These are phyloP conservation scores for Wickerhamomyces bisporus DNA, from an alignment of 805 yeast species.

Conservation along the genomic window DNA sequence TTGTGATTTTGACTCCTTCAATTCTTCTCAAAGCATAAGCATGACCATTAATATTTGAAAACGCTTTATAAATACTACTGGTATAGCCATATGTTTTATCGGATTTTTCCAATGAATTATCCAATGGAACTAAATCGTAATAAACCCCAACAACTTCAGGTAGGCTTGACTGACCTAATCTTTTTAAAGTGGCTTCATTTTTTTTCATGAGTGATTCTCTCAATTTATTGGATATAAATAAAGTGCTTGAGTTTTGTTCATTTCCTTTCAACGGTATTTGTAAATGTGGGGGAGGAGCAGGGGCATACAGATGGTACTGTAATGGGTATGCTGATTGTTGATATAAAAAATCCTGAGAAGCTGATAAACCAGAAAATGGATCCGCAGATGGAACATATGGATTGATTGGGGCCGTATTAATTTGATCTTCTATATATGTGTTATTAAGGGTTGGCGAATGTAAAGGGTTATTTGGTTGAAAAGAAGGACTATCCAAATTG, in stretches of 20 bases:
- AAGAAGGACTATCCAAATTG: constrained; percentile 29
- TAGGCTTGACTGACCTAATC: constrained; percentile 50
- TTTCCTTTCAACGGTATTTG: constrained; percentile 57
- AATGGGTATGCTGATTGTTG: constrained; percentile 40
- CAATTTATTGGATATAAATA: constrained; percentile 69
- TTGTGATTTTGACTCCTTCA: constrained; percentile 49
- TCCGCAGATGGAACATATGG: constrained; percentile 16
- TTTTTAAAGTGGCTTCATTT: constrained; percentile 76
- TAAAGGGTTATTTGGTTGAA: constrained; percentile 15
- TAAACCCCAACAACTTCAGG: constrained; percentile 79
- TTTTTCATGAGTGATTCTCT: constrained; percentile 67
- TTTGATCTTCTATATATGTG: constrained; percentile 2
- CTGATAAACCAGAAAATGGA: constrained; percentile 6
- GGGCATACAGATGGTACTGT: constrained; percentile 86
- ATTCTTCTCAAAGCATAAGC: constrained; percentile 73
- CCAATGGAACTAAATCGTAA: constrained; percentile 83
- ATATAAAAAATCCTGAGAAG: constrained; percentile 14
- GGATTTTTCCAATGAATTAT: constrained; percentile 37
- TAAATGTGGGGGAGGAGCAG: constrained; percentile 75
- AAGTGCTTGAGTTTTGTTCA: constrained; percentile 60
- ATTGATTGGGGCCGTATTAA: constrained; percentile 7
- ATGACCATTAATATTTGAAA: constrained; percentile 72
- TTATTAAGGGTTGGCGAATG: constrained; percentile 10
- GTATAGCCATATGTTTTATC: constrained; percentile 43
- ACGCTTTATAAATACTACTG: constrained; percentile 70